Conservation (phyloP, 2,329 filamentous ascomycete genomes). For the Neofusicoccum sp. region DNA sequence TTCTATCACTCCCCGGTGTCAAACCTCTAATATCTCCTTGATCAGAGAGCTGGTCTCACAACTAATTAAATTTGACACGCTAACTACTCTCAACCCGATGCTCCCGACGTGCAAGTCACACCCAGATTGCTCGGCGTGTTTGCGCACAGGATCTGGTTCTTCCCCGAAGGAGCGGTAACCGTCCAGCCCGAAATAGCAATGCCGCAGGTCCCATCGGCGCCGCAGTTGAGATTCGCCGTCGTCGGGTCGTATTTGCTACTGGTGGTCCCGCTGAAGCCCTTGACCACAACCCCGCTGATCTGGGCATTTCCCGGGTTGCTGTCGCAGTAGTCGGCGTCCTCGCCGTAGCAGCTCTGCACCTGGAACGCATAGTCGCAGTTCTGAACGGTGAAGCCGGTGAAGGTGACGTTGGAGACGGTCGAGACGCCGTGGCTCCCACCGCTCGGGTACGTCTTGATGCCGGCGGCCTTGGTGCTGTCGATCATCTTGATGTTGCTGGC, state of each 20-base stretch:
- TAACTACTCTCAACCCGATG: not conserved
- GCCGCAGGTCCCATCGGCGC: slow-evolving; percentile 1
- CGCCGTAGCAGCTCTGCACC: slow-evolving; percentile 46
- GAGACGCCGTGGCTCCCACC: slow-evolving; percentile 36
- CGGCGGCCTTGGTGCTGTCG: slow-evolving; percentile 44
- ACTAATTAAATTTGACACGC: not conserved
- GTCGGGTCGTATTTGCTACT: slow-evolving; percentile 43
- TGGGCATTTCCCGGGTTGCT: slow-evolving; percentile 7
- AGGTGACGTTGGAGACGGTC: slow-evolving; percentile 45
- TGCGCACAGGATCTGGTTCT: slow-evolving; percentile 9
- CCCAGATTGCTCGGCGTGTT: slow-evolving; percentile 9
- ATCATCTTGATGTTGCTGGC: slow-evolving; percentile 43
- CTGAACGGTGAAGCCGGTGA: slow-evolving; percentile 36
- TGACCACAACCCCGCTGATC: slow-evolving; percentile 33
- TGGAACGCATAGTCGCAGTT: slow-evolving; percentile 46
- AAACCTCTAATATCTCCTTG: not conserved
- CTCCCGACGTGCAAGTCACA: slow-evolving; percentile 4
- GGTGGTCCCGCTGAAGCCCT: slow-evolving; percentile 57
- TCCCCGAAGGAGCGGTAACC: slow-evolving; percentile 1
- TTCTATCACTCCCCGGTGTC: not conserved
- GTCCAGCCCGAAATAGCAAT: slow-evolving; percentile 10
- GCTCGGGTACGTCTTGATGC: slow-evolving; percentile 48
- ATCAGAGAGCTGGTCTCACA: not conserved
- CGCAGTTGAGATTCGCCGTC: slow-evolving; percentile 16
- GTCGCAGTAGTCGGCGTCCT: slow-evolving; percentile 13